A percentile compares a stretch with the other conserved stretches of the same genome.
These are phyloP conservation scores for Aureobasidium sp. DNA, from an alignment of 2,329 filamentous ascomycete species.

Conservation along the genomic window DNA sequence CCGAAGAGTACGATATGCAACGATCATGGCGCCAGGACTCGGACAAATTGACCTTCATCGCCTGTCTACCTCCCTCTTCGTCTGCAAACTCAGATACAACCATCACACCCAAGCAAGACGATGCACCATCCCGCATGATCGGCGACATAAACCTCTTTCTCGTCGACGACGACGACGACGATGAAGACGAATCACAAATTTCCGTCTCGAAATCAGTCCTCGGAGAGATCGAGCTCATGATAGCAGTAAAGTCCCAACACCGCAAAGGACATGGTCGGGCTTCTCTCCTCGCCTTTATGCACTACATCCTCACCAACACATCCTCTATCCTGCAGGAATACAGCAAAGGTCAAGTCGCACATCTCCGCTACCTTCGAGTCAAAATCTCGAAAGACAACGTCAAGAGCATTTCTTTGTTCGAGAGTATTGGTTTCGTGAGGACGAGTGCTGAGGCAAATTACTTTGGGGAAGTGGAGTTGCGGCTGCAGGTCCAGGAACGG, in stretches of 20 bases:
- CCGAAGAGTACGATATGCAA: slow-evolving; percentile 87
- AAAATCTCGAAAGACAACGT: slow-evolving; percentile 55
- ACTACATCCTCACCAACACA: slow-evolving; percentile 55
- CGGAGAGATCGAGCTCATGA: slow-evolving; percentile 83
- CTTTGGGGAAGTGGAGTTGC: slow-evolving; percentile 61
- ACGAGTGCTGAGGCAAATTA: slow-evolving; percentile 49
- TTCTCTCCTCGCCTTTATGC: slow-evolving; percentile 60
- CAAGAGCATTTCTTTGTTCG: slow-evolving; percentile 54
- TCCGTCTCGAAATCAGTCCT: slow-evolving; percentile 28
- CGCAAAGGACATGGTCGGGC: slow-evolving; percentile 58
- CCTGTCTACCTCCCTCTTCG: slow-evolving; percentile 49
- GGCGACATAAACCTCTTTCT: slow-evolving; percentile 63
- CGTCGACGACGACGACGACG: slow-evolving; percentile 47
- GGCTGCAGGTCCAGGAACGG: slow-evolving; percentile 24
- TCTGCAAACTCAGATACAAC: neutral
- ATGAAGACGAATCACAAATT: slow-evolving; percentile 32
- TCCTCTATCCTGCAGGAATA: slow-evolving; percentile 53
- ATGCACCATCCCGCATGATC: slow-evolving; percentile 45
- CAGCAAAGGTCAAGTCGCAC: slow-evolving; percentile 9
- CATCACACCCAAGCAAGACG: slow-evolving; percentile 40
- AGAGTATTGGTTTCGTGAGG: slow-evolving; percentile 51
- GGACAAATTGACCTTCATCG: slow-evolving; percentile 91
- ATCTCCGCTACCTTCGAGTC: slow-evolving; percentile 46
- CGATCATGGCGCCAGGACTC: slow-evolving; percentile 70
- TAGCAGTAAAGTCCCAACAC: slow-evolving; percentile 54